Evolutionary conservation across 202 grass and related monocot species (phyloP).

Genomic region (Thinopyrum obtusiflorum): DNA sequence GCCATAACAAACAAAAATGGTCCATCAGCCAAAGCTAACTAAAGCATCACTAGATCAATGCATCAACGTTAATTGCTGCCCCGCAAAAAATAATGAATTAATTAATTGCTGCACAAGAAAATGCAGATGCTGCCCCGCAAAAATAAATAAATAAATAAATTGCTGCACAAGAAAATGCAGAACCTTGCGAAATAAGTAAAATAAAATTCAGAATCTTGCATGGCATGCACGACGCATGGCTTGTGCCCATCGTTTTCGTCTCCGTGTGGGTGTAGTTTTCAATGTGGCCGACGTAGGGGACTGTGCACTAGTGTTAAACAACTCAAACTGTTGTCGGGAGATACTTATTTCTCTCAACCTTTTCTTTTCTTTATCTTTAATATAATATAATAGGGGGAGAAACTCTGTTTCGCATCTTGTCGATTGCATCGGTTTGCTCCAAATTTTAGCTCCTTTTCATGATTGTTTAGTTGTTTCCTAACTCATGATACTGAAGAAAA

Average conservation of each 20-base stretch:
- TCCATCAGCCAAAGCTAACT: neutral
- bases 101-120: too few relatives aligned
- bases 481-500: neutral
- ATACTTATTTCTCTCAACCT: neutral
- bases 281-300: neutral
- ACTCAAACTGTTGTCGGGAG: neutral
- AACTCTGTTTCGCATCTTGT: neutral
- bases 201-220: neutral
- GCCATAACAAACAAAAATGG: neutral
- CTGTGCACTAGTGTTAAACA: neutral
- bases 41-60: neutral
- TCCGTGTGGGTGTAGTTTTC: neutral
- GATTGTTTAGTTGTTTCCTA: neutral
- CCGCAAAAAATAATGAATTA: too few relatives aligned
- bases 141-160: neutral
- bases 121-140: too few relatives aligned
- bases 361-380: too few relatives aligned
- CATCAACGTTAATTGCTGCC: too few relatives aligned
- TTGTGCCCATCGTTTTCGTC: neutral
- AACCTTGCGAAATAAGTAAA: neutral
- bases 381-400: neutral
- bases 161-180: neutral
- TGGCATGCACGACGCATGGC: neutral
- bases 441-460: neutral
- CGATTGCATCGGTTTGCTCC: neutral